phyloP scores from a whole-genome alignment of 805 yeast species.

The Pichia pseudocactophila region DNA sequence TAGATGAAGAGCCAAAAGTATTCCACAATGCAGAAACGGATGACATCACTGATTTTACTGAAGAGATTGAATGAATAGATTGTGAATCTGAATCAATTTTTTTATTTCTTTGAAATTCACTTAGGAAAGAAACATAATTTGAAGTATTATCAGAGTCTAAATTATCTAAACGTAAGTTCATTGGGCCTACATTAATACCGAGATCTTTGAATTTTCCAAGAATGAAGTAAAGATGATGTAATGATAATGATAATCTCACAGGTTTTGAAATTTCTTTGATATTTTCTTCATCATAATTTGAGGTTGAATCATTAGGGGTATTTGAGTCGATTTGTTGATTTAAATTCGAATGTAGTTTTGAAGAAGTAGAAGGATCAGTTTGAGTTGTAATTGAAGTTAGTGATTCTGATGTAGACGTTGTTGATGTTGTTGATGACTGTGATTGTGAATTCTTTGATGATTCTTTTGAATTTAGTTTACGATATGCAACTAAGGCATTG shows the following conservation, averaged over 20 bases:
- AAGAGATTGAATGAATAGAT: conserved; percentile 50
- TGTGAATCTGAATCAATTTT: conserved; percentile 29
- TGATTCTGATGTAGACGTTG: neutral
- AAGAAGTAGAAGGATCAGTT: too few relatives aligned
- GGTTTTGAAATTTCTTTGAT: conserved; percentile 32
- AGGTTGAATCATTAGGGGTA: neutral
- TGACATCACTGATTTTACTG: conserved; percentile 46
- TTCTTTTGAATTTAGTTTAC: conserved; percentile 28
- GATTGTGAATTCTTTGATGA: neutral
- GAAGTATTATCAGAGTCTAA: conserved; percentile 43
- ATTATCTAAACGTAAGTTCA: conserved; percentile 49
- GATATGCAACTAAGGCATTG: conserved; percentile 47
- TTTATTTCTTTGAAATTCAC: conserved; percentile 38
- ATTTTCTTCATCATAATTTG: conserved; percentile 11
- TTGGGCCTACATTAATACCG: conserved; percentile 47
- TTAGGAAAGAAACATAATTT: conserved; percentile 48
- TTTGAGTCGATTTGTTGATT: too few relatives aligned
- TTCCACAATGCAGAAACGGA: conserved; percentile 36
- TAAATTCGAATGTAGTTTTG: too few relatives aligned
- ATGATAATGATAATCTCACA: conserved; percentile 45
- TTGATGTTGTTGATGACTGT: neutral
- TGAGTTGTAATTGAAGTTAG: neutral
- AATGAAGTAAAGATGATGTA: conserved; percentile 56
- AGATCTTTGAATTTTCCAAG: conserved; percentile 47
- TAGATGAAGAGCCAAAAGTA: conserved; percentile 29